phyloP scores from a whole-genome alignment of 192 early-diverging fungal genomes.

The Umbelopsis sp. region DNA sequence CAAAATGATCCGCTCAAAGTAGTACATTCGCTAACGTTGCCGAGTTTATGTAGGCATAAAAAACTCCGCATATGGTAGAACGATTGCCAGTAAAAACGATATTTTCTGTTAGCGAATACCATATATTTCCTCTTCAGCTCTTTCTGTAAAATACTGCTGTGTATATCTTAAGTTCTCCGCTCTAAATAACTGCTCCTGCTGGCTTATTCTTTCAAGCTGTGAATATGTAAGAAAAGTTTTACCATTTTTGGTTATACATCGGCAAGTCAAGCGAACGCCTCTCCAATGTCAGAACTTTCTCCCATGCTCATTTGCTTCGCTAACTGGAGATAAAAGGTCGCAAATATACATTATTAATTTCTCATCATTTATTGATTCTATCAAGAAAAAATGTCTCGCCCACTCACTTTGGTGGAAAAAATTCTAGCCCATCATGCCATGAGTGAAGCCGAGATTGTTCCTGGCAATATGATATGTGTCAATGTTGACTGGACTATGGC shows the following conservation, averaged over 20 bases:
- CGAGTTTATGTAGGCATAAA: not conserved
- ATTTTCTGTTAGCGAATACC: too few relatives aligned
- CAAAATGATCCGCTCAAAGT: not conserved
- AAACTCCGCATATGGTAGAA: not conserved
- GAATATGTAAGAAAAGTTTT: not conserved
- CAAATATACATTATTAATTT: too few relatives aligned
- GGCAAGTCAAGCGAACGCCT: not conserved
- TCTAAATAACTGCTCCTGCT: too few relatives aligned
- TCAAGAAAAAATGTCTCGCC: slow-evolving; percentile 30
- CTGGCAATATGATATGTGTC: slow-evolving; percentile 82
- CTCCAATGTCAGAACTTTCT: not conserved
- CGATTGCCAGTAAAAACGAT: too few relatives aligned
- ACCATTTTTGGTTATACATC: not conserved
- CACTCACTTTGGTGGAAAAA: slow-evolving; percentile 78
- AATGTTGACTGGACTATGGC: slow-evolving; percentile 83
- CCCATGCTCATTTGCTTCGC: not conserved
- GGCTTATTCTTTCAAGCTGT: too few relatives aligned
- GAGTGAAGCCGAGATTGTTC: slow-evolving; percentile 68
- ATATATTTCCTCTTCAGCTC: too few relatives aligned
- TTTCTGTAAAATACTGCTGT: too few relatives aligned
- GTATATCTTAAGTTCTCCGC: too few relatives aligned
- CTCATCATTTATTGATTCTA: too few relatives aligned
- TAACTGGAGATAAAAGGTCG: too few relatives aligned
- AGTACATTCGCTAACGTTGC: not conserved
- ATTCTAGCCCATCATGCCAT: slow-evolving; percentile 78